A percentile compares a stretch with the other conserved stretches of the same genome.
Conservation (phyloP, 2,329 filamentous ascomycete species). For the Paraphoma chrysanthemicola region DNA sequence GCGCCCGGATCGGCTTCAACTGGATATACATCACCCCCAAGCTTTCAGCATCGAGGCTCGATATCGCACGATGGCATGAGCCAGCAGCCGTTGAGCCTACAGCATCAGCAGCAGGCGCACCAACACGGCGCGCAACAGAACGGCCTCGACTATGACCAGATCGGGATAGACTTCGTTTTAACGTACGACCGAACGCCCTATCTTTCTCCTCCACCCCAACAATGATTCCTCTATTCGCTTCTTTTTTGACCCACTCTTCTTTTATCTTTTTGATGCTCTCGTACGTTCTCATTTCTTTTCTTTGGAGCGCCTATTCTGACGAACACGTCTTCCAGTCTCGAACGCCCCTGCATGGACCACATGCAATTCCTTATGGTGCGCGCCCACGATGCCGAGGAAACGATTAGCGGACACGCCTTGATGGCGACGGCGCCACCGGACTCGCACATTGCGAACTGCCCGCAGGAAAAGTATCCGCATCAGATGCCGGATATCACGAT, state of each 20-base stretch:
- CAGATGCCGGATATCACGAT: slow-evolving; percentile 79
- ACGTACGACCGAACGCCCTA: slow-evolving; percentile 80
- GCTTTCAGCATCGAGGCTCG: slow-evolving; percentile 38
- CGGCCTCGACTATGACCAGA: slow-evolving; percentile 76
- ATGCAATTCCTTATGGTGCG: slow-evolving; percentile 77
- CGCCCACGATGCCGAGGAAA: slow-evolving; percentile 60
- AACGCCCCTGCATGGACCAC: slow-evolving; percentile 92
- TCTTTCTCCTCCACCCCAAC: slow-evolving; percentile 51
- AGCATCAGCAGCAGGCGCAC: slow-evolving; percentile 21
- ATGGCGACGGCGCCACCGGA: slow-evolving; percentile 91
- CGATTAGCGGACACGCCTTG: slow-evolving; percentile 82
- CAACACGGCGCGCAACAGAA: slow-evolving; percentile 36
- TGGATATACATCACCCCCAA: slow-evolving; percentile 55
- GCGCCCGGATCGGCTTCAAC: slow-evolving; percentile 55
- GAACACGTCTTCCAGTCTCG: slow-evolving; percentile 66
- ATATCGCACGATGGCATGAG: slow-evolving; percentile 36
- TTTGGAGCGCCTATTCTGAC: slow-evolving; percentile 39
- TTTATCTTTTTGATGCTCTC: slow-evolving; percentile 18
- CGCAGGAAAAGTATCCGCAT: slow-evolving; percentile 65
- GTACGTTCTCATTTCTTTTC: slow-evolving; percentile 36
- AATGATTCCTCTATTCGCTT: slow-evolving; percentile 32
- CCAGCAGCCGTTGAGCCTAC: slow-evolving; percentile 20
- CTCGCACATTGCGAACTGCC: slow-evolving; percentile 63
- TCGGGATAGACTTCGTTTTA: slow-evolving; percentile 89
- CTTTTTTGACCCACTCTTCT: slow-evolving; percentile 25